Base-by-base conservation (phyloP, 2,329 filamentous ascomycete genomes). In the Thyridium curvatum region DNA sequence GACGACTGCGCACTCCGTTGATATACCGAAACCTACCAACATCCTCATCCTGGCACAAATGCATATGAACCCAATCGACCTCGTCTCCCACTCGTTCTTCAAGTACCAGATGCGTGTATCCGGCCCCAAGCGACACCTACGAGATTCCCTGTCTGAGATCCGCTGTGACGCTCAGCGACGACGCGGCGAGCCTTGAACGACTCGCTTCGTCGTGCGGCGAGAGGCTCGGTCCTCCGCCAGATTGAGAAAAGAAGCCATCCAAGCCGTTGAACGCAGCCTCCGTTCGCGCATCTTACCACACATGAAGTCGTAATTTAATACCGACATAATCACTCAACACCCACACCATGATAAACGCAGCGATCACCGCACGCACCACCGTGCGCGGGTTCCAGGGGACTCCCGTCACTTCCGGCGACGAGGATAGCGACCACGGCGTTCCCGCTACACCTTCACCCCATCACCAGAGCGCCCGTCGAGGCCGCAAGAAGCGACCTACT, bases 151-250 rank as follows among this genome's bases (percentile, higher is more conserved):
- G 50, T 68, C 65, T 50, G 64, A 72, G 56, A 62, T 64, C 51
- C 74, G 74, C 55, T 71, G 69, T 52, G 74, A 78, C 65, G 72
- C 74, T 44, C 69, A 77, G 65, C 73, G 74, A 53, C 74, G 74
- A 60, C 73, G 74, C 47, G 74, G 74, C 58, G 21, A 26, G 21
- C 4, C 40, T 43, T 44, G 41, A 44, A 18, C 32, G 34, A 41
- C 33, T 30, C 34, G 16, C 14, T 21, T 17, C 17, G 30, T 15
- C n/a, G 18, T 12, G 15, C 39, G 18, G 29, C 29, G 33, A 29
- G 26, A 21, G 21, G 21, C 21, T 26, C 10, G 21, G 10, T 26
- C 10, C 21, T 10, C 21, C 21, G 21, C 21, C 21, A 26, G 21
- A 6, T 10, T 10, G 21, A 26, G 21, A 26, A 26, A 26, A 10